A percentile compares a stretch with the other conserved stretches of the same genome.
phyloP scores from a whole-genome alignment of 225 moss, liverwort and hornwort genomes.

The Physcomitrellopsis africana region DNA sequence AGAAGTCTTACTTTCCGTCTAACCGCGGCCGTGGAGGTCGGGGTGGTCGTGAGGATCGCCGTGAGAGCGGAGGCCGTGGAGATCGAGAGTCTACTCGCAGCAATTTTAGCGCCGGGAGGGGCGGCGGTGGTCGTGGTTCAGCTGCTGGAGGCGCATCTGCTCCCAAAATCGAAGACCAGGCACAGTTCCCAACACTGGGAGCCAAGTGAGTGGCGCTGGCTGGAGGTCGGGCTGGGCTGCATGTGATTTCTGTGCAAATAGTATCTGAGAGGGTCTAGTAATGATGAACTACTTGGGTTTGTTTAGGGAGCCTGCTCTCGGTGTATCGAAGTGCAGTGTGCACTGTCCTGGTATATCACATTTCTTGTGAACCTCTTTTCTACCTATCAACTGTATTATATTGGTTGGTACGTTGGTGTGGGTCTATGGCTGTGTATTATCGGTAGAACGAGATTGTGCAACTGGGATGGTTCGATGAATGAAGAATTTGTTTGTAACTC shows the following conservation, averaged over 20 bases:
- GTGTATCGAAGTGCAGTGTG: slow-evolving; percentile 41
- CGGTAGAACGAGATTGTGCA: too few relatives aligned
- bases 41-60: slow-evolving; percentile 45
- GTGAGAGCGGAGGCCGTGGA: slow-evolving; percentile 30
- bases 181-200: slow-evolving; percentile 65
- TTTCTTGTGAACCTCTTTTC: too few relatives aligned
- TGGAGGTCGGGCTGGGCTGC: not conserved
- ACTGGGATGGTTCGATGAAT: too few relatives aligned
- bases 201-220: slow-evolving; percentile 47
- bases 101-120: slow-evolving; percentile 29
- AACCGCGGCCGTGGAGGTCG: slow-evolving; percentile 42
- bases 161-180: slow-evolving; percentile 74
- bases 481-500: too few relatives aligned
- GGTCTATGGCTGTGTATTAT: too few relatives aligned
- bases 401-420: too few relatives aligned
- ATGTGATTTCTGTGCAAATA: slow-evolving; percentile 6
- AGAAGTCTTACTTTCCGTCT: slow-evolving; percentile 59
- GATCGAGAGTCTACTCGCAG: slow-evolving; percentile 26
- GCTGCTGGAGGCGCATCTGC: slow-evolving; percentile 42
- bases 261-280: not conserved
- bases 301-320: slow-evolving; percentile 38
- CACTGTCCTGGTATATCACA: slow-evolving; percentile 23
- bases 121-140: slow-evolving; percentile 30
- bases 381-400: too few relatives aligned
- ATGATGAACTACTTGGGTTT: slow-evolving; percentile 40